Evolutionary conservation across 768 basidiomycete species (phyloP).

Genomic region (Grammothele lineata): DNA sequence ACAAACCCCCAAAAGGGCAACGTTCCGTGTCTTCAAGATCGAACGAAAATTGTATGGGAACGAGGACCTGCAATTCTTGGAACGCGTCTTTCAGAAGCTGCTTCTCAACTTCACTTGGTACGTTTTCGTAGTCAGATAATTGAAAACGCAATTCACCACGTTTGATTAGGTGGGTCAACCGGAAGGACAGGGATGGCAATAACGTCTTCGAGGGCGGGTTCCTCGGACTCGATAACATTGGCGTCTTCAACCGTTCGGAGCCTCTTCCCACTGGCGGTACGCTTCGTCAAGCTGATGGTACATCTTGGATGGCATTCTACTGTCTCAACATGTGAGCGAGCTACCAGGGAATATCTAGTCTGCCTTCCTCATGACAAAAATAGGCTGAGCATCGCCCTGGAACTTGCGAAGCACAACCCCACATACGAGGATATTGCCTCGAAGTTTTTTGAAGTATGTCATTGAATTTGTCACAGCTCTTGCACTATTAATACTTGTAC

Average conservation of each 20-base stretch:
- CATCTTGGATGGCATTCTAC: constrained; percentile 99
- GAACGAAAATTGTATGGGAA: constrained; percentile 92
- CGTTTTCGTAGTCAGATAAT: constrained; percentile 7
- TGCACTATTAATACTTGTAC: background rate
- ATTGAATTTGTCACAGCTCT: constrained; percentile 8
- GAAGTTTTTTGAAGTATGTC: constrained; percentile 84
- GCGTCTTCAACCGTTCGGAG: constrained; percentile 96
- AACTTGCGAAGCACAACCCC: constrained; percentile 94
- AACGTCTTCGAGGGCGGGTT: constrained; percentile 99
- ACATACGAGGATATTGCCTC: constrained; percentile 99
- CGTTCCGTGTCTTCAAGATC: constrained; percentile 98
- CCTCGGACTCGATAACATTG: constrained; percentile 96
- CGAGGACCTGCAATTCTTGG: constrained; percentile 89
- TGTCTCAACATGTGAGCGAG: constrained; percentile 90
- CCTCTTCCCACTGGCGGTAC: constrained; percentile 91
- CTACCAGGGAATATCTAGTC: too few species aligned
- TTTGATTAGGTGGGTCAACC: constrained; percentile 90
- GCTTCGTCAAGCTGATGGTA: constrained; percentile 96
- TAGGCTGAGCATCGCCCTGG: constrained; percentile 95
- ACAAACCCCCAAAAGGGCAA: constrained; percentile 53
- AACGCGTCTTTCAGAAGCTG: constrained; percentile 97
- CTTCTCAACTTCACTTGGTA: constrained; percentile 96
- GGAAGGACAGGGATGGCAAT: constrained; percentile 91
- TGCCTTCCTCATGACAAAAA: constrained; percentile 1
- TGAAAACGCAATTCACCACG: too few species aligned